Evolutionary conservation across 1,139 yeast species (phyloP).

Genomic region (Candida tetrigidarum): DNA sequence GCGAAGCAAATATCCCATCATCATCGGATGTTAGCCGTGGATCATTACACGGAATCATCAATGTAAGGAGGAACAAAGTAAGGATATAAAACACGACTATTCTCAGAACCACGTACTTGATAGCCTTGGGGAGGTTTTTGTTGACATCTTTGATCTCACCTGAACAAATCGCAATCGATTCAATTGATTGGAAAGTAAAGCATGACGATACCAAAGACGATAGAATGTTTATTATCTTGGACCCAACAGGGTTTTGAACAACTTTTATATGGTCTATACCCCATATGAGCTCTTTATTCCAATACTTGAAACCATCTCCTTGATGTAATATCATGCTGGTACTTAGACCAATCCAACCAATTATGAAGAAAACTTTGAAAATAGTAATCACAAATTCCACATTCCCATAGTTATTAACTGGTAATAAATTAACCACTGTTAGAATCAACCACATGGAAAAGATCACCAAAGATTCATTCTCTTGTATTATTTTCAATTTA

Average conservation of each 20-base stretch:
- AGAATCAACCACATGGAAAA: constrained; percentile 21
- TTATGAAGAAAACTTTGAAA: constrained; percentile 24
- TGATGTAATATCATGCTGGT: constrained; percentile 7
- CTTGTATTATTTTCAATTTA: constrained; percentile 20
- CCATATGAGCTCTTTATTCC: constrained; percentile 13
- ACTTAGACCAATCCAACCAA: constrained; percentile 21
- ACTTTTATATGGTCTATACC: constrained; percentile 14
- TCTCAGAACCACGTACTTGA: constrained; percentile 20
- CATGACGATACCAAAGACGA: constrained; percentile 34
- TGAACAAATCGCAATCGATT: constrained; percentile 37
- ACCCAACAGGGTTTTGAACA: constrained; percentile 30
- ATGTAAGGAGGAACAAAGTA: constrained; percentile 21
- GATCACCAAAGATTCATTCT: constrained; percentile 13
- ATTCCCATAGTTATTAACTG: constrained; percentile 28
- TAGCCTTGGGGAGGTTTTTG: constrained; percentile 18
- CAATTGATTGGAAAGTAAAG: constrained; percentile 39
- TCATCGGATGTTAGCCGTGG: constrained; percentile 15
- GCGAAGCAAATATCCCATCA: constrained; percentile 19
- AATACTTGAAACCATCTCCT: constrained; percentile 15
- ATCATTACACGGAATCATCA: constrained; percentile 23
- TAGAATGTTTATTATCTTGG: constrained; percentile 14
- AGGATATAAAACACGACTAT: constrained; percentile 22
- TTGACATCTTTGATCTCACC: constrained; percentile 25
- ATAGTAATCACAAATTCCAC: constrained; percentile 25
- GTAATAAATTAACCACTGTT: constrained; percentile 24